phyloP scores from a whole-genome alignment of 345 rosid genomes.

The Lagerstroemia speciosa region DNA sequence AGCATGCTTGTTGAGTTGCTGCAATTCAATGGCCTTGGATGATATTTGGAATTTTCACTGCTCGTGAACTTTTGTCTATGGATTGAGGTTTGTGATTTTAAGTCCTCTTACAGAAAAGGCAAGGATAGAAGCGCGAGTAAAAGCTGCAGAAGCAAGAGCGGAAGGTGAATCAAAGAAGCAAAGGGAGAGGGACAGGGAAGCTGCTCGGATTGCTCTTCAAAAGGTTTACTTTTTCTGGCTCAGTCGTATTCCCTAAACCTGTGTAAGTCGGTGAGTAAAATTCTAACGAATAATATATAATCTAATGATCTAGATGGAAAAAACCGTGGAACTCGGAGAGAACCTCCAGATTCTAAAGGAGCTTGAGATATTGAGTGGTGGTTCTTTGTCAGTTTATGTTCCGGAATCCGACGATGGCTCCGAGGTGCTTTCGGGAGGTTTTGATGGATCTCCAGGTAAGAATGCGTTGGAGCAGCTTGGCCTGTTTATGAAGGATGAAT shows the following conservation, averaged over 20 bases:
- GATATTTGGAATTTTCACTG: not conserved
- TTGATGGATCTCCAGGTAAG: conserved; percentile 10
- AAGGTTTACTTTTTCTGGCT: too few species aligned
- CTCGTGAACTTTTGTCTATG: not conserved
- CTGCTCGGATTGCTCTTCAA: conserved; percentile 53
- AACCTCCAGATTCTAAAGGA: conserved; percentile 36
- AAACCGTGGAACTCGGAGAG: conserved; percentile 41
- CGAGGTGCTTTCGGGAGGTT: conserved; percentile 14
- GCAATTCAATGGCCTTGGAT: too few species aligned
- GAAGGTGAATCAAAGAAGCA: conserved; percentile 47
- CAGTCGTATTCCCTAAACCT: too few species aligned
- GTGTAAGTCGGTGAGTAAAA: not conserved
- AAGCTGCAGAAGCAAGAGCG: conserved; percentile 53
- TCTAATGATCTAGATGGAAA: conserved; percentile 75
- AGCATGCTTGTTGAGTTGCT: too few species aligned
- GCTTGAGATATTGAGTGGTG: conserved; percentile 45
- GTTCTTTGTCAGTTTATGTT: conserved; percentile 22
- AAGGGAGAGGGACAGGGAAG: conserved; percentile 62
- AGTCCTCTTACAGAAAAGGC: conserved; percentile 48
- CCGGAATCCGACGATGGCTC: conserved; percentile 11
- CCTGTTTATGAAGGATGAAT: conserved; percentile 44
- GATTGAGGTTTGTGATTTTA: not conserved
- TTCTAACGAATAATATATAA: not conserved
- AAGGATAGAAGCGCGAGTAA: conserved; percentile 61
- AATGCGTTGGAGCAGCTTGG: conserved; percentile 53